phyloP scores from a whole-genome alignment of 257 asterid species.

The Solanum arcanum region DNA sequence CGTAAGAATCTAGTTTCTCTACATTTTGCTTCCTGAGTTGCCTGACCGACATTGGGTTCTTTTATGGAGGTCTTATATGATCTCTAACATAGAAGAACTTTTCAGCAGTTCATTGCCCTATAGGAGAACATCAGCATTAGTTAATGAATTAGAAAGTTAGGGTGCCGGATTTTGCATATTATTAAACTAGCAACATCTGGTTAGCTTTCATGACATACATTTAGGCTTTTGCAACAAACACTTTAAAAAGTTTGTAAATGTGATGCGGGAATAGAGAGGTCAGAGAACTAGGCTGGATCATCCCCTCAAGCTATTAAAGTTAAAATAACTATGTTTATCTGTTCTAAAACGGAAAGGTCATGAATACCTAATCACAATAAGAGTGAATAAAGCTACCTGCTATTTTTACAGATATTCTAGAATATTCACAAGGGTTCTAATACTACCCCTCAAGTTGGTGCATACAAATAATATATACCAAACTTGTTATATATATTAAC shows the following conservation, averaged over 20 bases:
- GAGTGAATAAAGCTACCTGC: background rate
- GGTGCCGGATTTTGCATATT: background rate
- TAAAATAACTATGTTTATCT: background rate
- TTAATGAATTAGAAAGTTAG: background rate
- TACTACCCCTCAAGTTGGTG: background rate
- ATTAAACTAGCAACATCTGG: background rate
- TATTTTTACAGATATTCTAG: background rate
- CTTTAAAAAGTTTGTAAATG: background rate
- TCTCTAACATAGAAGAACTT: background rate
- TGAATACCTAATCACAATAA: background rate
- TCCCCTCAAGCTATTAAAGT: background rate
- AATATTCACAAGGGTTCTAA: background rate
- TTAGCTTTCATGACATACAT: background rate
- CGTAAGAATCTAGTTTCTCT: background rate
- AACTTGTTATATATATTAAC: background rate
- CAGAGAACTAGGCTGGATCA: background rate
- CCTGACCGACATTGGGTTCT: background rate
- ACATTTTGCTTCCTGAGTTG: background rate
- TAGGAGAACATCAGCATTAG: background rate
- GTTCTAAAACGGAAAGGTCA: background rate
- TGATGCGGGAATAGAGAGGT: background rate
- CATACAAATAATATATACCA: background rate
- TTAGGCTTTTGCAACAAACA: background rate
- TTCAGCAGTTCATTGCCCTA: background rate
- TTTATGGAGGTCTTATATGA: background rate